A percentile compares a stretch with the other conserved stretches of the same genome.
phyloP scores from a whole-genome alignment of 495 filamentous ascomycete genomes.

The Xylaria cubensis region DNA sequence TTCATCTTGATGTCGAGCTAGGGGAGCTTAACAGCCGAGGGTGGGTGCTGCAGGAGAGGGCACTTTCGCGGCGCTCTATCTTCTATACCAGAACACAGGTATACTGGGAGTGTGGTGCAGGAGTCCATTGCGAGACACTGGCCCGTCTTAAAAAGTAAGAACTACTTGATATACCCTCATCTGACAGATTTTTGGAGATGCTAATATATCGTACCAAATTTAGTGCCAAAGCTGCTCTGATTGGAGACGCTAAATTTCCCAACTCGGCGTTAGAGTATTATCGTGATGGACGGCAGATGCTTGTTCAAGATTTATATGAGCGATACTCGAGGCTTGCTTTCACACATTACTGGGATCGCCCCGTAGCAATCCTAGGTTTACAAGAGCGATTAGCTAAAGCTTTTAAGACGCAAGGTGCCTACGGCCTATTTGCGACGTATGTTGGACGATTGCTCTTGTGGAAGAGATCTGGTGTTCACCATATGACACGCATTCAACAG shows the following conservation, averaged over 20 bases:
- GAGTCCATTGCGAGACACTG: constrained; percentile 47
- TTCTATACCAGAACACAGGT: constrained; percentile 48
- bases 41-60: constrained; percentile 54
- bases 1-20: constrained; percentile 42
- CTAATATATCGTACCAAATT: background rate
- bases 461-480: constrained; percentile 20
- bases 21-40: constrained; percentile 43
- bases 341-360: constrained; percentile 34
- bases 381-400: constrained; percentile 37
- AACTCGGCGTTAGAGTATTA: constrained; percentile 26
- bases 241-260: constrained; percentile 29
- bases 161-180: background rate
- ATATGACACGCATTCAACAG: constrained; percentile 7
- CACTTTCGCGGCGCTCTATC: constrained; percentile 49
- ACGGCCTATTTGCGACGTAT: constrained; percentile 35
- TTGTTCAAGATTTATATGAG: constrained; percentile 41
- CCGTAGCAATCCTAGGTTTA: constrained; percentile 42
- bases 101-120: constrained; percentile 53
- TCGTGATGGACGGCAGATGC: constrained; percentile 33
- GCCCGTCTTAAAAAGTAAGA: constrained; percentile 44
- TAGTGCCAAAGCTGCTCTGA: constrained; percentile 30
- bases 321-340: constrained; percentile 44
- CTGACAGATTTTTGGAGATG: background rate
- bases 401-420: constrained; percentile 33
- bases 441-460: constrained; percentile 36